Conservation (phyloP, 208 protist genomes). For the Endotrypanum monterogeii region DNA sequence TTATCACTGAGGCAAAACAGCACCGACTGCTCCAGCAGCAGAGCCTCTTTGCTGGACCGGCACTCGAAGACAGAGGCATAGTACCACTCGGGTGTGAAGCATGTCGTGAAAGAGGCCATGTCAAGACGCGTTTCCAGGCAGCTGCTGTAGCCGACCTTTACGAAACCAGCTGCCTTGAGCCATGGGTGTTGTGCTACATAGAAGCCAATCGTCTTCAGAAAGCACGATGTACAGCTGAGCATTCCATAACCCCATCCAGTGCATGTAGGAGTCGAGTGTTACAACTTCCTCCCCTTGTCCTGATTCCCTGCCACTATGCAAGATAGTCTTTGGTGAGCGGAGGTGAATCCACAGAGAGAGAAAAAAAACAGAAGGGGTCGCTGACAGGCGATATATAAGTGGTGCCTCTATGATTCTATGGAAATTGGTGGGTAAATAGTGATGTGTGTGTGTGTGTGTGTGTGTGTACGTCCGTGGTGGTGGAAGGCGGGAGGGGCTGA, state of each 20-base stretch:
- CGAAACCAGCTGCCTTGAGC: constrained; percentile 50
- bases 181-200: constrained; percentile 78
- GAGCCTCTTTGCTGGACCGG: constrained; percentile 47
- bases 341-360: not conserved
- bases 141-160: constrained; percentile 73
- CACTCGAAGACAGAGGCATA: constrained; percentile 68
- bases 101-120: constrained; percentile 75
- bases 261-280: not conserved
- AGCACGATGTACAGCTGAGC: constrained; percentile 14
- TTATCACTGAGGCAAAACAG: constrained; percentile 54
- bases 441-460: too few relatives aligned
- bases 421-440: not conserved
- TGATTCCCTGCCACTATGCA: not conserved
- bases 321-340: not conserved
- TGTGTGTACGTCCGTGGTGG: too few relatives aligned
- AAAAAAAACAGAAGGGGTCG: not conserved
- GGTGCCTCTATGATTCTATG: constrained; percentile 5
- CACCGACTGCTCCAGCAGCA: constrained; percentile 77
- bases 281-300: not conserved
- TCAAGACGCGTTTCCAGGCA: constrained; percentile 60
- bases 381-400: not conserved
- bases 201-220: constrained; percentile 45
- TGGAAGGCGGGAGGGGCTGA: not conserved
- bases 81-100: constrained; percentile 78
- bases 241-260: constrained; percentile 8